phyloP scores from a whole-genome alignment of 2,329 filamentous ascomycete genomes.

The Phaeosphaeriaceae sp. region DNA sequence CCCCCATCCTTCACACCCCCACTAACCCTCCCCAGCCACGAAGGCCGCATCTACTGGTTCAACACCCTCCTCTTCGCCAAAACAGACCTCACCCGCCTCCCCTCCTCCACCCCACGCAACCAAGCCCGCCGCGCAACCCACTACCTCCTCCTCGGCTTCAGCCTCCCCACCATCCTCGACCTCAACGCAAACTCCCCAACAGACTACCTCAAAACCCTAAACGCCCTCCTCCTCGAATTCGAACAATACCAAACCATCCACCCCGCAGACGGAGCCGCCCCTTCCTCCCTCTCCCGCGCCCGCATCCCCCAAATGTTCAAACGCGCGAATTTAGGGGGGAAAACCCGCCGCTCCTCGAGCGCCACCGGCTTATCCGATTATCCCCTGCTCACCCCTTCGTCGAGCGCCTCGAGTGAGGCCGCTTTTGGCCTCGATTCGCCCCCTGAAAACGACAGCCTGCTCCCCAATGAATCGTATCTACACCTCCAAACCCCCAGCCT shows the following conservation, averaged over 20 bases:
- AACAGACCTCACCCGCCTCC: conserved; percentile 77
- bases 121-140: conserved; percentile 90
- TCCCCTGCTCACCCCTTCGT: conserved; percentile 26
- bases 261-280: conserved; percentile 73
- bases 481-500: conserved; percentile 89
- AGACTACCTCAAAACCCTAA: conserved; percentile 87
- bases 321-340: conserved; percentile 45
- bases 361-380: conserved; percentile 57
- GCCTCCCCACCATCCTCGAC: conserved; percentile 87
- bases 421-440: conserved; percentile 37
- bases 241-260: conserved; percentile 91
- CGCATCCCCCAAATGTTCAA: conserved; percentile 68
- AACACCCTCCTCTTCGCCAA: conserved; percentile 94
- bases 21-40: conserved; percentile 67
- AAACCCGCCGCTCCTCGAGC: conserved; percentile 61
- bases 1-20: not conserved
- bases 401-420: too few species aligned
- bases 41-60: conserved; percentile 97
- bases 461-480: conserved; percentile 81
- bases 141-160: conserved; percentile 90
- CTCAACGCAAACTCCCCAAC: conserved; percentile 78
- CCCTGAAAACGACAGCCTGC: conserved; percentile 40
- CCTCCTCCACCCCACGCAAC: conserved; percentile 84
- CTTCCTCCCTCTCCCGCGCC: conserved; percentile 74
- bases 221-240: conserved; percentile 86